Percentiles rank a stretch among this genome's conserved stretches.
These are phyloP conservation scores for Cladosporium sp. DNA, from an alignment of 2,329 filamentous ascomycete genomes.

Conservation along the genomic window DNA sequence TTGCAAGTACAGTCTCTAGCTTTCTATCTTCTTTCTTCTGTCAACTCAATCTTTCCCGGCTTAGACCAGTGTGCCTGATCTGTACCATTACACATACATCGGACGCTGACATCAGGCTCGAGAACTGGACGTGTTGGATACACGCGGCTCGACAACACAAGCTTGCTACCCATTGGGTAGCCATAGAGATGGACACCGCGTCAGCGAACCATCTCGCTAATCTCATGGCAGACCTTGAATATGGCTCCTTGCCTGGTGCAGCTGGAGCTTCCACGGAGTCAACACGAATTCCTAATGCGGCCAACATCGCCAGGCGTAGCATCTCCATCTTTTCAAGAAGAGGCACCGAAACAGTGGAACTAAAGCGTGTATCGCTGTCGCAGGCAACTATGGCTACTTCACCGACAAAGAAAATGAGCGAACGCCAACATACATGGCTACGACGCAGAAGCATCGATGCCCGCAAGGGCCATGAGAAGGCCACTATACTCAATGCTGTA, in stretches of 20 bases:
- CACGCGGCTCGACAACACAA: background rate
- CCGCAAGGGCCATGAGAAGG: slow-evolving; percentile 12
- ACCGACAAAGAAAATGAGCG: slow-evolving; percentile 18
- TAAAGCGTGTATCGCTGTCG: slow-evolving; percentile 18
- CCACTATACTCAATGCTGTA: slow-evolving; percentile 31
- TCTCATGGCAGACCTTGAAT: background rate
- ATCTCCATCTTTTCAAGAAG: slow-evolving; percentile 35
- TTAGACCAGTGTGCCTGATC: background rate
- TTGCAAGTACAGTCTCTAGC: background rate
- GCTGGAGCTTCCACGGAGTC: background rate
- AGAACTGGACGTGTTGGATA: background rate
- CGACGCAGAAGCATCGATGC: background rate
- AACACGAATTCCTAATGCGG: background rate
- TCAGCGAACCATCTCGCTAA: background rate
- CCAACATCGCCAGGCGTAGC: slow-evolving; percentile 23
- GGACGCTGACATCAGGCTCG: background rate
- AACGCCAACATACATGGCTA: slow-evolving; percentile 24
- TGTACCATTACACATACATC: background rate
- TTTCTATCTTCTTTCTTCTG: background rate
- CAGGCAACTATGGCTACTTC: slow-evolving; percentile 14
- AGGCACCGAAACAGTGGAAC: slow-evolving; percentile 26
- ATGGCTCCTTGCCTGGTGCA: background rate
- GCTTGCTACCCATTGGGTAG: background rate
- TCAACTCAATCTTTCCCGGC: background rate
- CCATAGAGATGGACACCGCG: background rate